Percentiles rank a stretch among this genome's conserved stretches.
Evolutionary conservation across 805 yeast genomes (phyloP).

Genomic region (Jamesozyma gamospora): DNA sequence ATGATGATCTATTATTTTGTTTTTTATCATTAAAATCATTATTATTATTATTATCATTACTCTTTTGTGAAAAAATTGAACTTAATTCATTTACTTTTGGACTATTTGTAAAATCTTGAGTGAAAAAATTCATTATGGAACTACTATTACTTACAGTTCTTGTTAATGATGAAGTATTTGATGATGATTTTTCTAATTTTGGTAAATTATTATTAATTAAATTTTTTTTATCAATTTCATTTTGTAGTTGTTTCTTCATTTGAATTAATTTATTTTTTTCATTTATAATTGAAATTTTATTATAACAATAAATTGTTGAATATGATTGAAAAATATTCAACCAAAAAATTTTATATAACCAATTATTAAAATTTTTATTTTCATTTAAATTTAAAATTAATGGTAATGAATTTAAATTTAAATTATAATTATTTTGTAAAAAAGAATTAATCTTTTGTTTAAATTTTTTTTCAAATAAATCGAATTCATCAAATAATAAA

Average conservation of each 20-base stretch:
- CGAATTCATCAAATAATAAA: constrained; percentile 11
- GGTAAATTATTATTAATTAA: constrained; percentile 11
- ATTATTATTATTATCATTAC: constrained; percentile 1
- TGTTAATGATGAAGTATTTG: constrained; percentile 20
- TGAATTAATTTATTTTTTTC: not conserved
- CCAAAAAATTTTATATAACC: constrained; percentile 23
- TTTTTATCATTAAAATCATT: constrained; percentile 3
- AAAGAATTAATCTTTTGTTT: constrained; percentile 2
- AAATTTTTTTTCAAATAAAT: constrained; percentile 12
- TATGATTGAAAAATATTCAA: constrained; percentile 22
- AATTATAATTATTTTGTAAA: constrained; percentile 11
- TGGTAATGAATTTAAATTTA: constrained; percentile 4
- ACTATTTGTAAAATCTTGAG: constrained; percentile 4
- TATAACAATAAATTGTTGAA: constrained; percentile 6
- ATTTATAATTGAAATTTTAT: not conserved
- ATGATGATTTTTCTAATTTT: constrained; percentile 22
- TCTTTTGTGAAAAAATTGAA: not conserved
- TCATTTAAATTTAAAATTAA: constrained; percentile 6
- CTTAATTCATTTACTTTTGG: not conserved
- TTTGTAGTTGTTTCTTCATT: not conserved
- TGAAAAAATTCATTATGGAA: constrained; percentile 12
- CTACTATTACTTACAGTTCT: constrained; percentile 25
- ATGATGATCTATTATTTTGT: constrained; percentile 5
- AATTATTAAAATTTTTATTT: constrained; percentile 10
- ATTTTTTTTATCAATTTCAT: not conserved